Evolutionary conservation across 2,329 filamentous ascomycete species (phyloP).

Genomic region (Talaromyces sp.): DNA sequence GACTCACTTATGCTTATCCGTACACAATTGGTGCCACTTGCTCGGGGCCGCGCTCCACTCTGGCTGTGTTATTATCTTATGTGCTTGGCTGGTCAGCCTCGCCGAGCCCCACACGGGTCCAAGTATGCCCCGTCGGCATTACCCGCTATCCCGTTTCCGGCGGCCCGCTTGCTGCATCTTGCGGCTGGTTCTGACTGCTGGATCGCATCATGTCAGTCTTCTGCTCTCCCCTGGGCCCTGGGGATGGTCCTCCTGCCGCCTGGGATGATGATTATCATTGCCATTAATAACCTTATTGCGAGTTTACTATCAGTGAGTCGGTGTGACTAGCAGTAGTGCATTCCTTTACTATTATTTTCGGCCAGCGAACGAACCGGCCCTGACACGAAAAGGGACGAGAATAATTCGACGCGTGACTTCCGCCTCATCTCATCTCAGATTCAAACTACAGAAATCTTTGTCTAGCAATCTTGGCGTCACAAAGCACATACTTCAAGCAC

Average conservation of each 20-base stretch:
- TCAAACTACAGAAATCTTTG: background rate
- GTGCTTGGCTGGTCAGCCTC: background rate
- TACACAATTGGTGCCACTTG: background rate
- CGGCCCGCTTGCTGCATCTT: background rate
- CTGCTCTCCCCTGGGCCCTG: too few species aligned
- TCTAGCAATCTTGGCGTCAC: background rate
- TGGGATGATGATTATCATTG: too few species aligned
- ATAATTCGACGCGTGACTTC: background rate
- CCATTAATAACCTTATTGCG: background rate
- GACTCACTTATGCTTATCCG: background rate
- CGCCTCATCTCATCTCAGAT: background rate
- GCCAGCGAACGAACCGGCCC: background rate
- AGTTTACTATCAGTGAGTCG: background rate
- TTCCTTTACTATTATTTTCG: background rate
- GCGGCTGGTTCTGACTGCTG: background rate
- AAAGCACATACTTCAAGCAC: background rate
- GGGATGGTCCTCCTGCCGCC: too few species aligned
- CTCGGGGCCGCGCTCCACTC: background rate
- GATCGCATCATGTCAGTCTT: background rate
- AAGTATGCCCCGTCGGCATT: background rate
- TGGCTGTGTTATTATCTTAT: background rate
- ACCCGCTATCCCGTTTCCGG: background rate
- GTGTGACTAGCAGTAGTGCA: background rate
- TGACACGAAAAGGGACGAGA: background rate
- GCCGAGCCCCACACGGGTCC: background rate